phyloP scores from a whole-genome alignment of 129 eudicot genomes.

The Saussurea involucrata region DNA sequence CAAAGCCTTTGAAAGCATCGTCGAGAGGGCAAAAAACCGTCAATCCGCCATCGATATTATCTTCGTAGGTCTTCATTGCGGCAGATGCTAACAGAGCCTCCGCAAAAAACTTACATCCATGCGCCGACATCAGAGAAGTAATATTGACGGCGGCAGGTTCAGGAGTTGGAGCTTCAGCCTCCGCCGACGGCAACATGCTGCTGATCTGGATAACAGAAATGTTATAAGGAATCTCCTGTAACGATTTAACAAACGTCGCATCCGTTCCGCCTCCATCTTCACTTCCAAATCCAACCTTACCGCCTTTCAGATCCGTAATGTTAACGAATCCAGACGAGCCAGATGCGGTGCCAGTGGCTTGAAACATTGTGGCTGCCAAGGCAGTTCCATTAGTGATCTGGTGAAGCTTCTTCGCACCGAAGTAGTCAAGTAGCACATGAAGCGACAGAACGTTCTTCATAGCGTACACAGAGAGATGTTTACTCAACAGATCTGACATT shows the following conservation, averaged over 20 bases:
- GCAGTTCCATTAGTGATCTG: conserved; percentile 83
- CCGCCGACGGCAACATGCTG: conserved; percentile 47
- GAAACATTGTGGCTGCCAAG: conserved; percentile 83
- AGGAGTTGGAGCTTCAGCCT: conserved; percentile 86
- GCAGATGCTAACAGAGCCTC: conserved; percentile 57
- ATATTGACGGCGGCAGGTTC: conserved; percentile 61
- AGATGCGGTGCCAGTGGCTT: conserved; percentile 83
- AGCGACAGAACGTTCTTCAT: conserved; percentile 69
- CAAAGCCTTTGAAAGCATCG: conserved; percentile 63
- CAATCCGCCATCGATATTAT: conserved; percentile 59
- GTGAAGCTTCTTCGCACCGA: conserved; percentile 88
- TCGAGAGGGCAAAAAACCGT: conserved; percentile 75
- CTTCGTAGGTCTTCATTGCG: conserved; percentile 53
- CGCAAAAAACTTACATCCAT: conserved; percentile 82
- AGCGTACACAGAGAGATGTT: conserved; percentile 49
- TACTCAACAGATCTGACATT: conserved; percentile 61
- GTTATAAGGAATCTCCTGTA: conserved; percentile 67
- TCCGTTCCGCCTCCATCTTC: conserved; percentile 37
- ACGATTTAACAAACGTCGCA: conserved; percentile 61
- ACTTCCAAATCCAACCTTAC: conserved; percentile 78
- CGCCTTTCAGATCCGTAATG: conserved; percentile 90
- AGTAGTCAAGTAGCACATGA: conserved; percentile 85
- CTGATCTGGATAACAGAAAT: conserved; percentile 83
- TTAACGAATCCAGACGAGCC: conserved; percentile 88
- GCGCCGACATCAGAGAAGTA: conserved; percentile 66